phyloP scores from a whole-genome alignment of 768 basidiomycete species.

The Cubamyces lactineus region DNA sequence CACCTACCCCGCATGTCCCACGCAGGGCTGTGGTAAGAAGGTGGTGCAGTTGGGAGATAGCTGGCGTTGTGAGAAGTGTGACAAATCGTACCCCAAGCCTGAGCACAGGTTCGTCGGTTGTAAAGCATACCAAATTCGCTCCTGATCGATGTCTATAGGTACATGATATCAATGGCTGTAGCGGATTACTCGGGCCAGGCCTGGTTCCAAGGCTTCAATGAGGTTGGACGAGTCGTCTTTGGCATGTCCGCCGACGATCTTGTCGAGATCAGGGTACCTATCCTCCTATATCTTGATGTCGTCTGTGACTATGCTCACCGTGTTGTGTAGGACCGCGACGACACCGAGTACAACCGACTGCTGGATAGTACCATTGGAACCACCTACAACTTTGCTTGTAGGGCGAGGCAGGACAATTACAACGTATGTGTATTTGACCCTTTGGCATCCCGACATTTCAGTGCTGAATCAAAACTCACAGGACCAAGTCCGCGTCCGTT shows the following conservation, averaged over 20 bases:
- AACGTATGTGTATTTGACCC: slow-evolving; percentile 54
- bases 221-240: slow-evolving; percentile 77
- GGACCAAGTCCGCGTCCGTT: slow-evolving; percentile 84
- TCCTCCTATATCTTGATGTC: neutral
- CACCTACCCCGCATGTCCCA: slow-evolving; percentile 88
- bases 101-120: slow-evolving; percentile 69
- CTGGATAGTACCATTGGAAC: slow-evolving; percentile 68
- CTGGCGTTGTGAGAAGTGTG: slow-evolving; percentile 97
- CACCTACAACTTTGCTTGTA: slow-evolving; percentile 81
- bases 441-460: neutral
- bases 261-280: slow-evolving; percentile 64
- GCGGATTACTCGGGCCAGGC: slow-evolving; percentile 89
- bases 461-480: slow-evolving; percentile 35
- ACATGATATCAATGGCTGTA: slow-evolving; percentile 83
- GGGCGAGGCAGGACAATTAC: slow-evolving; percentile 85
- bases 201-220: slow-evolving; percentile 97
- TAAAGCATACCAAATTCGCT: neutral
- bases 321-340: slow-evolving; percentile 56
- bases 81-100: slow-evolving; percentile 67
- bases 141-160: slow-evolving; percentile 45
- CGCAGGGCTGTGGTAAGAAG: slow-evolving; percentile 86
- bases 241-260: slow-evolving; percentile 81
- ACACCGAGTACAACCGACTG: slow-evolving; percentile 56
- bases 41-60: slow-evolving; percentile 64
- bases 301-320: slow-evolving; percentile 4